These are phyloP conservation scores for Phaeodactylum tricornutum DNA, from an alignment of 108 stramenopile species.

Conservation along the genomic window DNA sequence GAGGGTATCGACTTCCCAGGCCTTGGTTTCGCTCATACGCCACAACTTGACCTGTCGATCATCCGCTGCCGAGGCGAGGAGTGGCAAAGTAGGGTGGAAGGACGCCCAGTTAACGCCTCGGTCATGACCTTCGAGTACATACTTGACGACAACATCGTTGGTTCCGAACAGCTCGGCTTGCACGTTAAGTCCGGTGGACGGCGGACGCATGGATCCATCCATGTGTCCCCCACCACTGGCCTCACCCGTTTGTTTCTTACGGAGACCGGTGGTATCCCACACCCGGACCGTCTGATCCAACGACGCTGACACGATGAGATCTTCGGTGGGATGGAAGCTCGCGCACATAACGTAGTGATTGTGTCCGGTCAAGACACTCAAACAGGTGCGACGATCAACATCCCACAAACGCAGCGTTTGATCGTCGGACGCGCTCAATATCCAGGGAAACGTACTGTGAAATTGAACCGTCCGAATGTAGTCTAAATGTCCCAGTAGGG, in stretches of 20 bases:
- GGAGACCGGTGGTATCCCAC: constrained; percentile 97
- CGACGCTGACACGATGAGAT: constrained; percentile 96
- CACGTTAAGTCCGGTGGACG: constrained; percentile 75
- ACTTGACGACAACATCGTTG: constrained; percentile 98
- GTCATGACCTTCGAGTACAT: constrained; percentile 98
- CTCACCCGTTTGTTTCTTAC: constrained; percentile 89
- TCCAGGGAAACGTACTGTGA: constrained; percentile 95
- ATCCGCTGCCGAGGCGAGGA: constrained; percentile 96
- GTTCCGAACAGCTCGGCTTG: constrained; percentile 98
- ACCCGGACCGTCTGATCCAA: constrained; percentile 99
- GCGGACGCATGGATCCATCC: constrained; percentile 27
- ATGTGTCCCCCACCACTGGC: constrained; percentile 22
- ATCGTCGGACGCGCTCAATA: constrained; percentile 88
- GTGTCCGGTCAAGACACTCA: constrained; percentile 97
- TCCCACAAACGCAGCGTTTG: constrained; percentile 99
- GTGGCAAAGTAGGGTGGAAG: constrained; percentile 96
- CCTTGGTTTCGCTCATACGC: constrained; percentile 99
- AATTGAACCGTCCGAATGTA: constrained; percentile 99
- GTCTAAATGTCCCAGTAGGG: constrained; percentile 96
- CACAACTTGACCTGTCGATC: constrained; percentile 99
- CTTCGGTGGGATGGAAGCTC: constrained; percentile 96
- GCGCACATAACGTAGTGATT: constrained; percentile 99
- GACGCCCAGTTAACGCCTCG: constrained; percentile 99
- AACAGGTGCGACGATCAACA: constrained; percentile 93
- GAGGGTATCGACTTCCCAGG: constrained; percentile 99